phyloP scores from a whole-genome alignment of 257 asterid species.

The Gentiana dahurica region DNA sequence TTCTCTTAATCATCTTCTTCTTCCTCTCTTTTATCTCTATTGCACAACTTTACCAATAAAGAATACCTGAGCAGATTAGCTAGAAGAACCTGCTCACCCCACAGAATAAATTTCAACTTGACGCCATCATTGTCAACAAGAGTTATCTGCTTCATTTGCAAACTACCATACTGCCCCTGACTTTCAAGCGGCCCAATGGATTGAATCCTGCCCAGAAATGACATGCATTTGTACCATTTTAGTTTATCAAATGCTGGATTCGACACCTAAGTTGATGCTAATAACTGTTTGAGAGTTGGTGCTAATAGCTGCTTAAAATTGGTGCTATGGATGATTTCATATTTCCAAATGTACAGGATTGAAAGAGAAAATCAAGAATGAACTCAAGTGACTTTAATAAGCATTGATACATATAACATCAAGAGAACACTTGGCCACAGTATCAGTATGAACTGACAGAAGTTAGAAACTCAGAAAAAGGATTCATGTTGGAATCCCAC shows the following conservation, averaged over 20 bases:
- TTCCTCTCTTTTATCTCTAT: too few relatives aligned
- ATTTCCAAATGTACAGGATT: too few relatives aligned
- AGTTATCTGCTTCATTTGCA: conserved; percentile 61
- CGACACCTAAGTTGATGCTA: background rate
- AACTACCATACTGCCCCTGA: conserved; percentile 42
- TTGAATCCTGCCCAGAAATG: conserved; percentile 48
- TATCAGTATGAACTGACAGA: background rate
- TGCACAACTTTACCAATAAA: conserved; percentile 6
- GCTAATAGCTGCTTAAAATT: too few relatives aligned
- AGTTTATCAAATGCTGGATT: too few relatives aligned
- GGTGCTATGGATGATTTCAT: too few relatives aligned
- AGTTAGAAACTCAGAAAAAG: background rate
- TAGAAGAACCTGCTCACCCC: conserved; percentile 85
- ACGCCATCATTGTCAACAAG: conserved; percentile 70
- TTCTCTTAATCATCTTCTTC: too few relatives aligned
- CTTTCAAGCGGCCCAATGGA: conserved; percentile 64
- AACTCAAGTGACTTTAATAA: background rate
- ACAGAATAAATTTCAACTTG: conserved; percentile 49
- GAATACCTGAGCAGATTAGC: conserved; percentile 76
- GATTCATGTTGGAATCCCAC: conserved; percentile 5
- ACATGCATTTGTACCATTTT: background rate
- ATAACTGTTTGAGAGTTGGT: too few relatives aligned
- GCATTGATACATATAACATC: background rate
- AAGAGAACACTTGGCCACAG: background rate
- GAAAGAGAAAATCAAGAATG: too few relatives aligned